Evolutionary conservation across 371 early-diverging fungal genomes (phyloP).

Genomic region (Mortierella sp.): DNA sequence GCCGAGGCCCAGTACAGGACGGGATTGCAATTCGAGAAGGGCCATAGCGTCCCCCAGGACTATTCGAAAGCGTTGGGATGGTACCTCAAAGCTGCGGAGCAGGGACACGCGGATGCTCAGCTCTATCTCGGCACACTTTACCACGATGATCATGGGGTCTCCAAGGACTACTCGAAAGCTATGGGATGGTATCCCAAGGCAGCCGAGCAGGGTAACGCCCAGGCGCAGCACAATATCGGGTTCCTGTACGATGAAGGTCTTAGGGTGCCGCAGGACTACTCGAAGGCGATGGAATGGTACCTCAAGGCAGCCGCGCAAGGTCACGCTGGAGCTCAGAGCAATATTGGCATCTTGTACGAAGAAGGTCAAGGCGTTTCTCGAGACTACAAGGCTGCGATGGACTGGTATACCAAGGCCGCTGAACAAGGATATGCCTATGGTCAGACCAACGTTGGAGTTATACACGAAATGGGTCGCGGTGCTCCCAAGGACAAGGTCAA

Average conservation of each 20-base stretch:
- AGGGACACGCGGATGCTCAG: neutral
- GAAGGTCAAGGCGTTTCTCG: conserved; percentile 14
- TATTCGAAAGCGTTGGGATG: neutral
- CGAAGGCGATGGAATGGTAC: conserved; percentile 11
- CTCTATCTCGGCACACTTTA: conserved; percentile 14
- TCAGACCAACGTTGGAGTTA: neutral
- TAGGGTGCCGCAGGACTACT: conserved; percentile 58
- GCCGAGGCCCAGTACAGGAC: neutral
- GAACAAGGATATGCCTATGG: conserved; percentile 3
- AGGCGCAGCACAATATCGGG: conserved; percentile 73
- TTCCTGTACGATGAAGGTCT: conserved; percentile 61
- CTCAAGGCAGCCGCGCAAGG: conserved; percentile 59
- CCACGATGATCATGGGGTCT: conserved; percentile 81
- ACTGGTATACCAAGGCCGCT: conserved; percentile 13
- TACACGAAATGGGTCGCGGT: conserved; percentile 53
- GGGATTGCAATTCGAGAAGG: neutral
- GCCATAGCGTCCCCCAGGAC: neutral
- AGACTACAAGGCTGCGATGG: conserved; percentile 7
- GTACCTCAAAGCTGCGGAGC: neutral
- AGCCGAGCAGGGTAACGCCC: conserved; percentile 77
- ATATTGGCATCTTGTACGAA: neutral
- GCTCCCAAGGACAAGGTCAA: conserved; percentile 64
- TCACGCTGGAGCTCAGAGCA: too few relatives aligned
- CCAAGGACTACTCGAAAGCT: conserved; percentile 68
- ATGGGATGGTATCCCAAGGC: conserved; percentile 75